Percentiles rank a stretch among this genome's conserved stretches.
These are phyloP conservation scores for Pseudogymnoascus sp. DNA, from an alignment of 2,329 filamentous ascomycete genomes.

Conservation along the genomic window DNA sequence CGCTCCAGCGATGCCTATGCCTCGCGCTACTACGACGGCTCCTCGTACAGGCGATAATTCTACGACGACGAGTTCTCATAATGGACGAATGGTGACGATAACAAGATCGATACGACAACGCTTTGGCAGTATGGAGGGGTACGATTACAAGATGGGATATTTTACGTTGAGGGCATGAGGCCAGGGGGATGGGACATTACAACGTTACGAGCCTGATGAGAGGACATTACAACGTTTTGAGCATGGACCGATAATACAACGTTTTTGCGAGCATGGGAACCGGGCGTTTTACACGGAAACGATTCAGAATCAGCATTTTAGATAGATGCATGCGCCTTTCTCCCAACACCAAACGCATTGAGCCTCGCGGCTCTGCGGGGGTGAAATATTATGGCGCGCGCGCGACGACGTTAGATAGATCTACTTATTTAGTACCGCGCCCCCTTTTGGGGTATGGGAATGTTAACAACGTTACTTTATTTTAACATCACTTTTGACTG, in stretches of 20 bases:
- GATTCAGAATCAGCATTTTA: background rate
- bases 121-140: background rate
- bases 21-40: background rate
- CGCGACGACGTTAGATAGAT: background rate
- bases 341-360: background rate
- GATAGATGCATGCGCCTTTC: background rate
- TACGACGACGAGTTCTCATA: background rate
- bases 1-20: background rate
- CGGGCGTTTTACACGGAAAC: background rate
- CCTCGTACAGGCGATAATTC: background rate
- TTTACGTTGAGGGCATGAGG: background rate
- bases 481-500: background rate
- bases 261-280: background rate
- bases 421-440: background rate
- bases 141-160: background rate
- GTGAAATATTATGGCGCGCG: background rate
- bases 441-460: background rate
- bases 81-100: background rate
- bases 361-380: conserved; percentile 6
- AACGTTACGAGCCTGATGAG: background rate
- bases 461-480: background rate
- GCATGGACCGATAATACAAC: background rate
- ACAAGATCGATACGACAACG: background rate
- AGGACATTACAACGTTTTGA: background rate
- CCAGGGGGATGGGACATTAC: background rate